Conservation (phyloP, 176 grass and related monocot species). For the Otatea glauca region DNA sequence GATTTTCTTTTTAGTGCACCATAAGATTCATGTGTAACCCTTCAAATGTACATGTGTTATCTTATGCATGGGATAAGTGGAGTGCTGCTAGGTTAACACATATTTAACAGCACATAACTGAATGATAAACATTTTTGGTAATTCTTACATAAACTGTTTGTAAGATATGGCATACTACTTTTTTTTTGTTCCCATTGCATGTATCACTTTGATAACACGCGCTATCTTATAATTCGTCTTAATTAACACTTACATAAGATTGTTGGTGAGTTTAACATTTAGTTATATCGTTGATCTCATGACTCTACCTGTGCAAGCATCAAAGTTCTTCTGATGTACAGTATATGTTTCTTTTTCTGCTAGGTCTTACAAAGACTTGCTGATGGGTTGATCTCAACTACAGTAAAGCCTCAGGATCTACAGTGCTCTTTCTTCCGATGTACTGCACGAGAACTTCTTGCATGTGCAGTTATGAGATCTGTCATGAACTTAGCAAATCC, state of each 20-base stretch:
- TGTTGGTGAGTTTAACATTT: slow-evolving; percentile 31
- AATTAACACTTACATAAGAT: slow-evolving; percentile 10
- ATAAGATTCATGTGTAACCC: slow-evolving; percentile 11
- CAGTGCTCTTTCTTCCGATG: slow-evolving; percentile 83
- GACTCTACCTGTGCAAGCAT: slow-evolving; percentile 18
- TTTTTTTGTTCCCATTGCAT: not conserved
- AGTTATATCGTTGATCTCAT: slow-evolving; percentile 17
- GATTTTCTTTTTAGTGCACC: not conserved
- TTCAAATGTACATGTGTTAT: slow-evolving; percentile 25
- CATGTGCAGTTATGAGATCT: slow-evolving; percentile 86
- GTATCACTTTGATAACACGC: not conserved
- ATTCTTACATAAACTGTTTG: slow-evolving; percentile 25
- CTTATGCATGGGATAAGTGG: not conserved
- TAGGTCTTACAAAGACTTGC: slow-evolving; percentile 85
- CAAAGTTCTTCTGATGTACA: slow-evolving; percentile 16
- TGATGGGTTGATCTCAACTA: slow-evolving; percentile 72
- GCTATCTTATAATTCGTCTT: not conserved
- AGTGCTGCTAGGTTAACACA: slow-evolving; percentile 18
- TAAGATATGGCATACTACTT: not conserved
- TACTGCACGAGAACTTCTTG: slow-evolving; percentile 86
- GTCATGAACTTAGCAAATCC: slow-evolving; percentile 89
- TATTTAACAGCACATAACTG: slow-evolving; percentile 31
- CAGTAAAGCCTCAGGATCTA: slow-evolving; percentile 74
- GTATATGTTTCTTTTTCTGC: slow-evolving; percentile 33
- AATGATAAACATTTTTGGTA: slow-evolving; percentile 2